Conservation (phyloP, 192 early-diverging fungal genomes). For the Mortierella alpina region DNA sequence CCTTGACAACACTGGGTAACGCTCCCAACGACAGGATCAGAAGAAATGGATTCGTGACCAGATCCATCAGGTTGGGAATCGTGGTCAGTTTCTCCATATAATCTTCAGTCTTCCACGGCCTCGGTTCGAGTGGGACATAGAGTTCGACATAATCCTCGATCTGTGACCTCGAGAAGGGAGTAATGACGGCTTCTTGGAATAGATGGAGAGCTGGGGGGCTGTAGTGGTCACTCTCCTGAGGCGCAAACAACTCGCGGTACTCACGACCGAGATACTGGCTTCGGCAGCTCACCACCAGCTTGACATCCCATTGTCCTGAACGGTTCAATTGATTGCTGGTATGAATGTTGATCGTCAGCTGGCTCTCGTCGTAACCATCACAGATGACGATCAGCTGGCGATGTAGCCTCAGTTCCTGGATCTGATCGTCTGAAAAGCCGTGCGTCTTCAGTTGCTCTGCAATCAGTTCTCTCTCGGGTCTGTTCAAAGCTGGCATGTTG, state of each 20-base stretch:
- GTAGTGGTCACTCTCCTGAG: not conserved
- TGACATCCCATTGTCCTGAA: not conserved
- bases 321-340: not conserved
- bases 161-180: not conserved
- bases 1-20: not conserved
- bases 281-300: slow-evolving; percentile 5
- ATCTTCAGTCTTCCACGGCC: not conserved
- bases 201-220: not conserved
- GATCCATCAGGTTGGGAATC: not conserved
- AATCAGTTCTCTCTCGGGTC: not conserved
- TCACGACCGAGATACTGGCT: not conserved
- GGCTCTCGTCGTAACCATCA: not conserved
- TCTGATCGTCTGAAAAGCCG: not conserved
- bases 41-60: slow-evolving; percentile 5
- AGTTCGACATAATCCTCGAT: slow-evolving; percentile 3
- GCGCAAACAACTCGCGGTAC: not conserved
- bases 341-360: not conserved
- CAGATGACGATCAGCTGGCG: not conserved
- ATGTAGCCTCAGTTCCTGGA: not conserved
- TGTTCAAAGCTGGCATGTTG: not conserved
- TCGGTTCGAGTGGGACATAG: not conserved
- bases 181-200: slow-evolving; percentile 3
- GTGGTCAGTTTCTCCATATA: slow-evolving; percentile 3
- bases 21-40: not conserved
- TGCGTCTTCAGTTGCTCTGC: not conserved